Evolutionary conservation across 768 basidiomycete species (phyloP).

Genomic region (Boletellus sp.): DNA sequence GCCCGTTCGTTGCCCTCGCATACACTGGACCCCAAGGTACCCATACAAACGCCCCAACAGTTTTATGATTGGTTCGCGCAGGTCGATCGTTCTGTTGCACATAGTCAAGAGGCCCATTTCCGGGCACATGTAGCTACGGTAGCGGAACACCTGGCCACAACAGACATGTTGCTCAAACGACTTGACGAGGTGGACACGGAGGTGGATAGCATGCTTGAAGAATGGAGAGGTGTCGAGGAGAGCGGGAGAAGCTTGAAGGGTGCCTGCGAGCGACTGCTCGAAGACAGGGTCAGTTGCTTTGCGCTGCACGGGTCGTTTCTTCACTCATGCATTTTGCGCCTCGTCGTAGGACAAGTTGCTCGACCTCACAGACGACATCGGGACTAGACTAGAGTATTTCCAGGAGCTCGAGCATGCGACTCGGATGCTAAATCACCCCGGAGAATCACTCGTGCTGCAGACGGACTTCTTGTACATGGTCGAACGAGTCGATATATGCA

Average conservation of each 20-base stretch:
- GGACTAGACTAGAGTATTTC: slow-evolving; percentile 83
- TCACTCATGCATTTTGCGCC: slow-evolving; percentile 1
- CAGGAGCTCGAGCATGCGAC: slow-evolving; percentile 91
- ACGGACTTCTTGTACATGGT: slow-evolving; percentile 95
- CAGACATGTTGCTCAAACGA: slow-evolving; percentile 67
- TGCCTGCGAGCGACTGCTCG: slow-evolving; percentile 84
- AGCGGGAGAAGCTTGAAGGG: slow-evolving; percentile 87
- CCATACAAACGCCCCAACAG: slow-evolving; percentile 88
- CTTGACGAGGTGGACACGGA: slow-evolving; percentile 72
- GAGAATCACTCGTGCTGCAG: slow-evolving; percentile 85
- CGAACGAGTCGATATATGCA: slow-evolving; percentile 90
- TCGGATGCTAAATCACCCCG: slow-evolving; percentile 90
- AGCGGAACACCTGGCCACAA: slow-evolving; percentile 69
- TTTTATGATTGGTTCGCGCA: slow-evolving; percentile 96
- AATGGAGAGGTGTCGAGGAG: slow-evolving; percentile 87
- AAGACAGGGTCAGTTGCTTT: slow-evolving; percentile 70
- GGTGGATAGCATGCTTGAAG: slow-evolving; percentile 78
- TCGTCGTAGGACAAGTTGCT: slow-evolving; percentile 64
- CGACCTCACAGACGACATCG: slow-evolving; percentile 79
- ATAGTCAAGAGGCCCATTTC: slow-evolving; percentile 92
- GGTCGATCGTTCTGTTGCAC: slow-evolving; percentile 85
- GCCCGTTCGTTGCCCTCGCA: slow-evolving; percentile 35
- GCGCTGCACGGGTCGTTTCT: not conserved
- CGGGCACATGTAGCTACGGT: slow-evolving; percentile 78
- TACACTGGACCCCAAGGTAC: slow-evolving; percentile 68